phyloP scores from a whole-genome alignment of 768 basidiomycete species.

The Austroboletus eburneus region DNA sequence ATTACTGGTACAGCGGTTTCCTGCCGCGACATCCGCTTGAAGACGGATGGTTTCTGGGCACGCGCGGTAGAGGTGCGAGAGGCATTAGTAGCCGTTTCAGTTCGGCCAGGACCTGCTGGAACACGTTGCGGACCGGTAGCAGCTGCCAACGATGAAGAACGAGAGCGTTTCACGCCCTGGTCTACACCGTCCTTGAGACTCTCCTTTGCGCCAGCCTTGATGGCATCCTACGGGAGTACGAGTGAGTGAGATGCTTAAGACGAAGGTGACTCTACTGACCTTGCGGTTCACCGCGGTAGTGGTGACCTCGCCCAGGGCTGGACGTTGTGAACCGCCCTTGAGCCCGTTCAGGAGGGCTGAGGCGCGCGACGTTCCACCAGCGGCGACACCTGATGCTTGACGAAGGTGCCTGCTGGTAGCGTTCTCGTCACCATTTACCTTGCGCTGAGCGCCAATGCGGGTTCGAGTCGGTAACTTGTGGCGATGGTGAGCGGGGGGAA shows the following conservation, averaged over 20 bases:
- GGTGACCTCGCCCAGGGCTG: slow-evolving; percentile 79
- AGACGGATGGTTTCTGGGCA: slow-evolving; percentile 30
- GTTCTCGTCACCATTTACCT: slow-evolving; percentile 73
- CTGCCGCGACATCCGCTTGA: slow-evolving; percentile 40
- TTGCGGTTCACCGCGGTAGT: slow-evolving; percentile 74
- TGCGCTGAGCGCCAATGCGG: slow-evolving; percentile 61
- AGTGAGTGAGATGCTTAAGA: slow-evolving; percentile 1
- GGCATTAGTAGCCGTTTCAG: slow-evolving; percentile 40
- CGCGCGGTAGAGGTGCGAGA: slow-evolving; percentile 31
- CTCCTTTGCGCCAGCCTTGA: slow-evolving; percentile 54
- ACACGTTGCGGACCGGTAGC: slow-evolving; percentile 64
- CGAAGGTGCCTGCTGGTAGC: slow-evolving; percentile 64
- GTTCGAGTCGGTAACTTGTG: slow-evolving; percentile 62
- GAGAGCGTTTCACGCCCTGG: slow-evolving; percentile 51
- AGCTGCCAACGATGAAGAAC: slow-evolving; percentile 62
- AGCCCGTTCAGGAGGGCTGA: slow-evolving; percentile 35
- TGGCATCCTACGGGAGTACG: slow-evolving; percentile 27
- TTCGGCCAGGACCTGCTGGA: slow-evolving; percentile 58
- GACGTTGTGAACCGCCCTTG: slow-evolving; percentile 61
- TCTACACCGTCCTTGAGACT: slow-evolving; percentile 52
- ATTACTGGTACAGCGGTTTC: slow-evolving; percentile 42
- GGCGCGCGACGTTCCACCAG: slow-evolving; percentile 48
- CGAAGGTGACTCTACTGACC: slow-evolving; percentile 37
- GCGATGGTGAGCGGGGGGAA: slow-evolving; percentile 4
- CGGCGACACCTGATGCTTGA: slow-evolving; percentile 49